Evolutionary conservation across 495 filamentous ascomycete species (phyloP).

Genomic region (Elasticomyces elasticus): DNA sequence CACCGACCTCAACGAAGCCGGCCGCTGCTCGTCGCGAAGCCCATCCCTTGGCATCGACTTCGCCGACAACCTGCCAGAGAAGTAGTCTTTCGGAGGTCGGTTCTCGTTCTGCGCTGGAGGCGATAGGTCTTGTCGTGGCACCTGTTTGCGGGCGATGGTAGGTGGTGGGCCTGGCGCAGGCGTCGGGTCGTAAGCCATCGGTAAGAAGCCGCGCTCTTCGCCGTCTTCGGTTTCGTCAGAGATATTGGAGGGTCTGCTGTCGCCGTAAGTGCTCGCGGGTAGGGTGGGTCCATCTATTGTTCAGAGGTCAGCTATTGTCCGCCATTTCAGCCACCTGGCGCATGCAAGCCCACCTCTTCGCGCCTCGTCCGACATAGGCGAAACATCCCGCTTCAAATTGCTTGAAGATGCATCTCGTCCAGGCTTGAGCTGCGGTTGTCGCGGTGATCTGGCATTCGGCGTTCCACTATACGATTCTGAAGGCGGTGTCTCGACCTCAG

Average conservation of each 20-base stretch:
- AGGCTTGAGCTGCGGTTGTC: slow-evolving; percentile 40
- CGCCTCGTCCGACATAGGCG: slow-evolving; percentile 28
- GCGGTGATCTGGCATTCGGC: slow-evolving; percentile 60
- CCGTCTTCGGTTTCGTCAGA: slow-evolving; percentile 35
- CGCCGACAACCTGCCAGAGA: slow-evolving; percentile 14
- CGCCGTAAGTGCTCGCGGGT: slow-evolving; percentile 66
- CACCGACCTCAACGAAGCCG: slow-evolving; percentile 44
- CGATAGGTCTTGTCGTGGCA: slow-evolving; percentile 16
- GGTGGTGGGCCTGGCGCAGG: slow-evolving; percentile 52
- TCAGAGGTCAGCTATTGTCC: slow-evolving; percentile 11
- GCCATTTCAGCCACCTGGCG: slow-evolving; percentile 10
- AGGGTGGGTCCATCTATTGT: slow-evolving; percentile 50
- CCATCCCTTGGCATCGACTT: slow-evolving; percentile 24
- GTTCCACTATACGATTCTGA: slow-evolving; percentile 56
- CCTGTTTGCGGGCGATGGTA: slow-evolving; percentile 12
- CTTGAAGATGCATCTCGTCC: slow-evolving; percentile 28
- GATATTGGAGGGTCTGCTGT: slow-evolving; percentile 61
- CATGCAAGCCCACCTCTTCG: slow-evolving; percentile 28
- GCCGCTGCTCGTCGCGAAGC: slow-evolving; percentile 28
- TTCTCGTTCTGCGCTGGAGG: slow-evolving; percentile 14
- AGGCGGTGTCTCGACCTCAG: slow-evolving; percentile 55
- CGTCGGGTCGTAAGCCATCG: slow-evolving; percentile 79
- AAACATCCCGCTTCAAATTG: slow-evolving; percentile 29
- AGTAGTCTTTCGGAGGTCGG: slow-evolving; percentile 25
- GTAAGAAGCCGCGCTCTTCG: slow-evolving; percentile 79